A percentile compares a stretch with the other conserved stretches of the same genome.
Evolutionary conservation across 176 grass and related monocot species (phyloP).

Genomic region (Luzula sylvatica): DNA sequence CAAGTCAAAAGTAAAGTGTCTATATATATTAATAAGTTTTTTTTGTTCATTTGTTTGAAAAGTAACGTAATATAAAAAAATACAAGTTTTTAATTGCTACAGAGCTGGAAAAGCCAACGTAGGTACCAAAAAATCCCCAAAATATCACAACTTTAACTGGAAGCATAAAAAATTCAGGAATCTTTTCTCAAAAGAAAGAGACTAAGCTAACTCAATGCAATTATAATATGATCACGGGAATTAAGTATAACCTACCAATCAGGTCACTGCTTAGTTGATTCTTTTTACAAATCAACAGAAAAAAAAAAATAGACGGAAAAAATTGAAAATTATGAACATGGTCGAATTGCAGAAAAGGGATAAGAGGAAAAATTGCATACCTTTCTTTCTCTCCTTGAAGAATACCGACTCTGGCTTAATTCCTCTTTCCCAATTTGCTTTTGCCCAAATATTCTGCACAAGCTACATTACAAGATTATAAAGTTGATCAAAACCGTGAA

Average conservation of each 20-base stretch:
- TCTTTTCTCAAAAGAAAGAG: background rate
- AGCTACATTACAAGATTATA: no score
- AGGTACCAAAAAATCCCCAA: background rate
- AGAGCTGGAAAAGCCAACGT: background rate
- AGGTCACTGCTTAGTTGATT: background rate
- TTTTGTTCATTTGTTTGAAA: no score
- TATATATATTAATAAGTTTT: no score
- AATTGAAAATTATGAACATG: background rate
- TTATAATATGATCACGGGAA: background rate
- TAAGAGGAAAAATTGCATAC: background rate
- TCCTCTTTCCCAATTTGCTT: no score
- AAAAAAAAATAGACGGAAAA: background rate
- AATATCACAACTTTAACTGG: background rate
- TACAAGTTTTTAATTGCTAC: background rate
- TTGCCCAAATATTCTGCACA: no score
- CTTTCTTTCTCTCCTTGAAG: background rate
- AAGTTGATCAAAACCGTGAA: no score
- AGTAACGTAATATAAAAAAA: no score
- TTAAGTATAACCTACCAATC: background rate
- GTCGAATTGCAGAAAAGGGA: background rate
- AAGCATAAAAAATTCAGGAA: background rate
- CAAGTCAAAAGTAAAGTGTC: no score
- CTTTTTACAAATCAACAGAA: background rate
- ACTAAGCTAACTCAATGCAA: background rate
- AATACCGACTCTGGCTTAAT: no score